Conservation (phyloP, 31 red algal genomes). For the Asparagopsis taxiformis region DNA sequence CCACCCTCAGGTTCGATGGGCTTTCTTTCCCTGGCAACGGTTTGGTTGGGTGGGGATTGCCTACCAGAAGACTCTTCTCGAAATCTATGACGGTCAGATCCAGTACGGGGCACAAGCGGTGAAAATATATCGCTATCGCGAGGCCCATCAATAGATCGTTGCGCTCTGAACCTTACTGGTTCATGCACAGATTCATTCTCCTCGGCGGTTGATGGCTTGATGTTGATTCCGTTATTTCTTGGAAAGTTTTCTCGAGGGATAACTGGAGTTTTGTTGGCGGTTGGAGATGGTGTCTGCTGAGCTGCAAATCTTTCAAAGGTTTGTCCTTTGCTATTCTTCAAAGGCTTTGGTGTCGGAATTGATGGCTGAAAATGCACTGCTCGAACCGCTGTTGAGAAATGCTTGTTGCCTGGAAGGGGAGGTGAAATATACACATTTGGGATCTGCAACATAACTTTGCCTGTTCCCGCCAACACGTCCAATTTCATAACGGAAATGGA, state of each 20-base stretch:
- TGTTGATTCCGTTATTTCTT: background rate
- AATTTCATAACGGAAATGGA: constrained; percentile 1
- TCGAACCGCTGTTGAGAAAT: background rate
- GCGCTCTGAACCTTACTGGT: background rate
- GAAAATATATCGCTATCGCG: constrained; percentile 37
- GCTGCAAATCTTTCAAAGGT: background rate
- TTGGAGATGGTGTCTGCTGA: background rate
- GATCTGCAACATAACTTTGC: background rate
- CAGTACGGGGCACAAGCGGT: constrained; percentile 10
- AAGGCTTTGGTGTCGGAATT: background rate
- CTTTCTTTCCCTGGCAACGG: background rate
- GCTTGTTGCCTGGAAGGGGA: background rate
- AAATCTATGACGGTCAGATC: background rate
- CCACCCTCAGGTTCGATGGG: background rate
- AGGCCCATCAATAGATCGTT: background rate
- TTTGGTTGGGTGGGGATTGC: constrained; percentile 5
- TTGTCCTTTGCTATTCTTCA: background rate
- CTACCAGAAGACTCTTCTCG: background rate
- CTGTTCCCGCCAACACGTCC: background rate
- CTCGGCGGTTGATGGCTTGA: background rate
- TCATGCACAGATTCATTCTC: background rate
- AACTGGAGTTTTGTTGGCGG: background rate
- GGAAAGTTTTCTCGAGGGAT: background rate
- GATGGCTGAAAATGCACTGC: background rate
- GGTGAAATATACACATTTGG: background rate